Conservation (phyloP, 2,329 filamentous ascomycete genomes). For the Xylariales sp. region DNA sequence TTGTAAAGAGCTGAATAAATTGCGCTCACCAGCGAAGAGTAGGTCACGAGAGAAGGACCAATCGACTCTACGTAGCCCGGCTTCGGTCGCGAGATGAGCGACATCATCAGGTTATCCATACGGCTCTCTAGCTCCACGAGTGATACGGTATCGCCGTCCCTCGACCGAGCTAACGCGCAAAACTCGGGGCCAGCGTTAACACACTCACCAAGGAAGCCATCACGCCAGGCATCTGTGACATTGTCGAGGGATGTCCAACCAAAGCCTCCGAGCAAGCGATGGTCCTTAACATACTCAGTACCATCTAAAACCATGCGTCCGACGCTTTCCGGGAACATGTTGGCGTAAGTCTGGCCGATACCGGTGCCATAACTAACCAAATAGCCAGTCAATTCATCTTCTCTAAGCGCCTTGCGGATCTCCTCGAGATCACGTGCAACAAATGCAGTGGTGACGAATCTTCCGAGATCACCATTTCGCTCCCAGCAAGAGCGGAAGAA, state of each 20-base stretch:
- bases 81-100: conserved; percentile 54
- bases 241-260: conserved; percentile 62
- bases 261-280: conserved; percentile 59
- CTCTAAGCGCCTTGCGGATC: conserved; percentile 58
- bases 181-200: conserved; percentile 59
- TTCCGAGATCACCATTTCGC: conserved; percentile 57
- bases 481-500: conserved; percentile 58
- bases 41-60: conserved; percentile 60
- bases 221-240: conserved; percentile 60
- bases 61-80: conserved; percentile 53
- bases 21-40: conserved; percentile 54
- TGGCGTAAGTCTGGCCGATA: conserved; percentile 64
- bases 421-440: conserved; percentile 62
- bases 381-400: conserved; percentile 61
- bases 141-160: conserved; percentile 47
- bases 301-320: conserved; percentile 63
- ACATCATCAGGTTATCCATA: conserved; percentile 54
- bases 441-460: conserved; percentile 60
- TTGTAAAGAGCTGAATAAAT: conserved; percentile 60
- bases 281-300: conserved; percentile 60
- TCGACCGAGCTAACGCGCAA: conserved; percentile 57
- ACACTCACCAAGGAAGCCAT: conserved; percentile 64
- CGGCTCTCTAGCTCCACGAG: conserved; percentile 53
- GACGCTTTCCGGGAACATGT: conserved; percentile 61
- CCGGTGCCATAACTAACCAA: conserved; percentile 64